phyloP scores from a whole-genome alignment of 2,329 filamentous ascomycete genomes.

The Lecanicillium sp. region DNA sequence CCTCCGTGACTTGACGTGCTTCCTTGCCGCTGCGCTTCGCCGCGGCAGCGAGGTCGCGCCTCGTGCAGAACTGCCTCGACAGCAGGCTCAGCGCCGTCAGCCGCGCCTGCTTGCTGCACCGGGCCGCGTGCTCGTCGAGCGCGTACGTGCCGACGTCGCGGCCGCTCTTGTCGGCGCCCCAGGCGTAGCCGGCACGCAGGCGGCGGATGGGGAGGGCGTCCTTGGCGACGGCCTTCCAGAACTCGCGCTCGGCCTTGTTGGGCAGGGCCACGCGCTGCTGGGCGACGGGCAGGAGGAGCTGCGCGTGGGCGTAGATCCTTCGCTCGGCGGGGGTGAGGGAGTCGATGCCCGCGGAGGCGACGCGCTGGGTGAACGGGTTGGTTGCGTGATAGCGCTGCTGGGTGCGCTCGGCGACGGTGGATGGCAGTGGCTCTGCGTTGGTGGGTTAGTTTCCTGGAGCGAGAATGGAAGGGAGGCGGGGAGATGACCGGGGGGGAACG shows the following conservation, averaged over 20 bases:
- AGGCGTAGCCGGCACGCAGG: conserved; percentile 35
- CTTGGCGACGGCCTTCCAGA: conserved; percentile 52
- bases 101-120: conserved; percentile 35
- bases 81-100: conserved; percentile 38
- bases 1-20: conserved; percentile 25
- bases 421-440: neutral
- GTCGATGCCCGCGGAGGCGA: conserved; percentile 39
- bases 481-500: neutral
- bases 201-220: conserved; percentile 44
- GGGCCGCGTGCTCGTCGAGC: conserved; percentile 38
- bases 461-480: neutral
- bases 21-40: conserved; percentile 13
- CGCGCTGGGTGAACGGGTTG: conserved; percentile 41
- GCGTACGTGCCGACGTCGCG: conserved; percentile 44
- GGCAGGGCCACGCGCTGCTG: conserved; percentile 29
- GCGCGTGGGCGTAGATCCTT: conserved; percentile 41
- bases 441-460: neutral
- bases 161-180: conserved; percentile 47
- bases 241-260: conserved; percentile 48
- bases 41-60: conserved; percentile 26
- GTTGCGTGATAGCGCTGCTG: conserved; percentile 43
- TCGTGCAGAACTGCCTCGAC: conserved; percentile 39
- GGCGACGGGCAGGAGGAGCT: conserved; percentile 38
- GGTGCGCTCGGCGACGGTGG: conserved; percentile 43
- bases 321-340: conserved; percentile 42